A percentile compares a stretch with the other conserved stretches of the same genome.
phyloP scores from a whole-genome alignment of 257 asterid genomes.

The Penstemon newberryi region DNA sequence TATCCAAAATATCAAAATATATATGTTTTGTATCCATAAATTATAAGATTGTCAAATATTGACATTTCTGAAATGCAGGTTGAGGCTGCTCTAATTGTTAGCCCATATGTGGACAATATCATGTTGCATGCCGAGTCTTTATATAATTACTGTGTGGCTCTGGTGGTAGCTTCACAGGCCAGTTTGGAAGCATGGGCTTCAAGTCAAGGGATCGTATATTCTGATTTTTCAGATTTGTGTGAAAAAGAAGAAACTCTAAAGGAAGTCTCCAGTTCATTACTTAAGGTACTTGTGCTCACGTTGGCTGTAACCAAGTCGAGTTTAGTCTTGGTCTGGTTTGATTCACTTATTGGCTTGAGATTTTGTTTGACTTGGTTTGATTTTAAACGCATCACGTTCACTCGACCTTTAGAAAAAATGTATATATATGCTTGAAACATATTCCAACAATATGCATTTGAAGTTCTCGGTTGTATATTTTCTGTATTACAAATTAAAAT shows the following conservation, averaged over 20 bases:
- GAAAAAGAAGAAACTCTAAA: conserved; percentile 61
- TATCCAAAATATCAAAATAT: not conserved
- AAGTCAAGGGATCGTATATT: conserved; percentile 51
- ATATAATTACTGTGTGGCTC: conserved; percentile 83
- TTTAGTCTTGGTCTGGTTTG: too few species aligned
- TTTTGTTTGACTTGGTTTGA: too few species aligned
- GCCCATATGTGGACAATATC: conserved; percentile 77
- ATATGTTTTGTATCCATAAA: not conserved
- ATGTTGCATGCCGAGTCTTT: conserved; percentile 92
- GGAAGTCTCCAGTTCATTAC: conserved; percentile 70
- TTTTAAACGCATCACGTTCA: too few species aligned
- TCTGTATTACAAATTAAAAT: too few species aligned
- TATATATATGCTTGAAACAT: not conserved
- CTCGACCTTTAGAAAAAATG: too few species aligned
- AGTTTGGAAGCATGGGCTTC: conserved; percentile 84
- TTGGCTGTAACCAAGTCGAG: too few species aligned
- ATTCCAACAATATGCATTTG: too few species aligned
- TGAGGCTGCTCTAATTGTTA: conserved; percentile 68
- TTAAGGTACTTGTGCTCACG: conserved; percentile 54
- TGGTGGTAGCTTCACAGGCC: conserved; percentile 81
- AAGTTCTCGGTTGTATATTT: too few species aligned
- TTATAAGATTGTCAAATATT: conserved; percentile 1
- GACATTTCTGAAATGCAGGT: conserved; percentile 50
- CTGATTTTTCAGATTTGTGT: conserved; percentile 71
- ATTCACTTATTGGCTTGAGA: too few species aligned